Conservation (phyloP, 768 basidiomycete species). For the Phaffia tasmanica region DNA sequence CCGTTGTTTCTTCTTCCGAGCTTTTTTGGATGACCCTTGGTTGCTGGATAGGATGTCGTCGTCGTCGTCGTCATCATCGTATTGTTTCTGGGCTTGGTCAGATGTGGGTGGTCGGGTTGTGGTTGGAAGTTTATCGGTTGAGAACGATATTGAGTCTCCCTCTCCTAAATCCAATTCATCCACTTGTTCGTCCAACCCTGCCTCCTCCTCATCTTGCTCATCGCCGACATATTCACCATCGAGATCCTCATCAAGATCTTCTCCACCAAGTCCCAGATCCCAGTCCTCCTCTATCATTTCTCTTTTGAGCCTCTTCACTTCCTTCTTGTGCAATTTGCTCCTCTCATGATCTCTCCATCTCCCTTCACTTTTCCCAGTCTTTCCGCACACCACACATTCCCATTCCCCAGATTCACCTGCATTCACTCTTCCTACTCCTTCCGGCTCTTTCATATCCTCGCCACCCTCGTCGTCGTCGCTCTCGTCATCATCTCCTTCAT, state of each 20-base stretch:
- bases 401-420: constrained; percentile 25
- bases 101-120: too few species aligned
- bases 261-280: constrained; percentile 48
- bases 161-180: constrained; percentile 19
- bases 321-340: constrained; percentile 84
- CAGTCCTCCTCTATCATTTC: constrained; percentile 69
- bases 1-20: constrained; percentile 14
- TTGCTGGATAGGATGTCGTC: constrained; percentile 15
- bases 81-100: too few species aligned
- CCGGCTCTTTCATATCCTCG: constrained; percentile 27
- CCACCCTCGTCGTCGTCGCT: constrained; percentile 31
- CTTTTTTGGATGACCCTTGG: constrained; percentile 25
- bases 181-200: constrained; percentile 21
- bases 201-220: constrained; percentile 27
- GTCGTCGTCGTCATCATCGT: constrained; percentile 18
- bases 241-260: constrained; percentile 24
- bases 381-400: constrained; percentile 89
- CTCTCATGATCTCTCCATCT: constrained; percentile 95
- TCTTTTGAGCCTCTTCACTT: constrained; percentile 63
- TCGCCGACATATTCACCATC: constrained; percentile 15
- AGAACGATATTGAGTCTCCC: constrained; percentile 1
- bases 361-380: constrained; percentile 78
- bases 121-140: too few species aligned
- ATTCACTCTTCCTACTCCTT: constrained; percentile 25
- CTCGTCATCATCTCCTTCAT: constrained; percentile 29